A percentile compares a stretch with the other conserved stretches of the same genome.
phyloP scores from a whole-genome alignment of 1,284 basidiomycete genomes.

The Rhizoctonia solani region DNA sequence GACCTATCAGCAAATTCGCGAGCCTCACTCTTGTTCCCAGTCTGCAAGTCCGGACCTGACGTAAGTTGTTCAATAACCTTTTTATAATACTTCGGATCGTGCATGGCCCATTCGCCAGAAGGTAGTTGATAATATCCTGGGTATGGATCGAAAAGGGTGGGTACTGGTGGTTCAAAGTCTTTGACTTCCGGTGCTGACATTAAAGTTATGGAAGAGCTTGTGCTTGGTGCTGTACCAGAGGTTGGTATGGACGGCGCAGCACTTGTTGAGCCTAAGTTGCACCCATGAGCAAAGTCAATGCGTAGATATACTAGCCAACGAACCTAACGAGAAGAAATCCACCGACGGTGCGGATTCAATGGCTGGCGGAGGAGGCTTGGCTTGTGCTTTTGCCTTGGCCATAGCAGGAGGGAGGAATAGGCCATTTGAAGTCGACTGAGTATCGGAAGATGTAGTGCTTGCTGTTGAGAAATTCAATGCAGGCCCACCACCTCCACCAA shows the following conservation, averaged over 20 bases:
- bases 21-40: conserved; percentile 55
- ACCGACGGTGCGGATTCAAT: conserved; percentile 51
- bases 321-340: conserved; percentile 70
- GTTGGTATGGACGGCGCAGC: conserved; percentile 40
- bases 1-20: conserved; percentile 58
- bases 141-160: conserved; percentile 74
- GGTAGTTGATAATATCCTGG: conserved; percentile 88
- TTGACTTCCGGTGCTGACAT: conserved; percentile 71
- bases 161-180: conserved; percentile 75
- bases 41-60: conserved; percentile 17
- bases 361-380: conserved; percentile 38
- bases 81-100: conserved; percentile 77
- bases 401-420: conserved; percentile 43
- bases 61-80: conserved; percentile 61
- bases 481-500: conserved; percentile 65
- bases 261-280: conserved; percentile 39
- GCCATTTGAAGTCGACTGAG: conserved; percentile 20
- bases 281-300: not conserved
- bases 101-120: conserved; percentile 75
- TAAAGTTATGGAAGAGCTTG: conserved; percentile 43
- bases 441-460: conserved; percentile 32
- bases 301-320: conserved; percentile 18
- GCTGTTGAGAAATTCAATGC: conserved; percentile 62
- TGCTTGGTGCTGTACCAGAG: conserved; percentile 39
- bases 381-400: conserved; percentile 38